Percentiles rank a stretch among this genome's conserved stretches.
phyloP scores from a whole-genome alignment of 441 rosid genomes.

The Pelargonium australe region DNA sequence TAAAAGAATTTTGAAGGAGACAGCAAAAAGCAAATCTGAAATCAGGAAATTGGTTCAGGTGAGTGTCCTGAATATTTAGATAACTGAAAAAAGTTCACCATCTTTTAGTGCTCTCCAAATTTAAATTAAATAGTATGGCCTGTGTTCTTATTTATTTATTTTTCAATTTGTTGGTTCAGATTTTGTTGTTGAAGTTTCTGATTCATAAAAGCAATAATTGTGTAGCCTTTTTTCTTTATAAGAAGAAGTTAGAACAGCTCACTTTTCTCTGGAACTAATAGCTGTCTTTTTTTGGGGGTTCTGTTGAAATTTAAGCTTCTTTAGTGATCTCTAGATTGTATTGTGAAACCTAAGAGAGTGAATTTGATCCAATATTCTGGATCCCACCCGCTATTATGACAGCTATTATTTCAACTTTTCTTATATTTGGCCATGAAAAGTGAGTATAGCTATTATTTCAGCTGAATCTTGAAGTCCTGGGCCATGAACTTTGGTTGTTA shows the following conservation, averaged over 20 bases:
- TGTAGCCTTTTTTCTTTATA: slow-evolving; percentile 4
- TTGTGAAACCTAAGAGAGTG: neutral
- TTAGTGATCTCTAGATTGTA: neutral
- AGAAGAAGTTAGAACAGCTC: slow-evolving; percentile 34
- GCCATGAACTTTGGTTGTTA: neutral
- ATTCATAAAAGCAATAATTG: slow-evolving; percentile 5
- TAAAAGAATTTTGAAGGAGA: neutral
- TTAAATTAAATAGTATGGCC: neutral
- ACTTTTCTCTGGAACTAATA: slow-evolving; percentile 24
- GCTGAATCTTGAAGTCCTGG: neutral
- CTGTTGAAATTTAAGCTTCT: slow-evolving; percentile 14
- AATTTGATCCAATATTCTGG: neutral
- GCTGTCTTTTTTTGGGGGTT: slow-evolving; percentile 34
- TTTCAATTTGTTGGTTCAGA: neutral
- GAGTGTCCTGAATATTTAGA: neutral
- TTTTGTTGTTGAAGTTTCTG: neutral
- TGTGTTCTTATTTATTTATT: neutral
- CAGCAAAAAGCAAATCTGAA: neutral
- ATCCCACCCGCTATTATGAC: too few species aligned
- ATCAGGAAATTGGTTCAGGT: neutral
- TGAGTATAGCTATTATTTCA: neutral
- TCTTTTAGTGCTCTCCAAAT: neutral
- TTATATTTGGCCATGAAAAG: too few species aligned
- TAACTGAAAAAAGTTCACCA: neutral
- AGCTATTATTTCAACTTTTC: too few species aligned